Evolutionary conservation across 345 rosid species (phyloP), one percentile per base, ranked within the genome.

Genomic region (Populus euphratica): DNA sequence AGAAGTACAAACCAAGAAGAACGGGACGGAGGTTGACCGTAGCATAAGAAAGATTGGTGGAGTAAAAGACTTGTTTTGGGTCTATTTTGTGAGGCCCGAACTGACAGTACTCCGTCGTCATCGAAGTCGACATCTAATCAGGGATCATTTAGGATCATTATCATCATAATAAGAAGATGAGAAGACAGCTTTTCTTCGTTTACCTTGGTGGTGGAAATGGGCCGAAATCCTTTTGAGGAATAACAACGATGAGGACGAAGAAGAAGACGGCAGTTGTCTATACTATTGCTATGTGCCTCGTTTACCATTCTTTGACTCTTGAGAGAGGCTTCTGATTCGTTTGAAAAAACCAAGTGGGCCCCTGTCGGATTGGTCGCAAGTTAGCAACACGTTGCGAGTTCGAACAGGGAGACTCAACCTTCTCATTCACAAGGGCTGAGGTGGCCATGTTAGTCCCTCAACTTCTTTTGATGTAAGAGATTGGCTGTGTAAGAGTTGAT

Each of bases 1-100:
- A 18, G 1, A 21, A 74, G 66, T 14, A 78, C 68, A 64, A 64
- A 92, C 98, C 98, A 76, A 93, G 97, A 84, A 89, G 79, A 77
- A 93, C 84, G 38, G 98, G 99, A 21, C 98, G 97, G 80, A 92
- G 89, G 81, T 95, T 95, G 85, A 95, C 98, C 87, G 92, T 73
- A 39, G 97, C 99, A 63, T 77, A 95, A 72, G 99, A 95, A 68
- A 89, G 86, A 23, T 79, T 68, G 23, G 92, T 89, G 70, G 91
- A 29, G 86, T 90, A 93, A 82, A 95, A 95, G 31, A 95, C 96
- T 84, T 93, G 94, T 86, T 86, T 85, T 2, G 87, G 78, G 64
- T 89, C 90, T 50, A 95, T 91, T 73, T 85, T 84, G 86, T 92
- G 89, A 9, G 94, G 92, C 0, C 99, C 98, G 70, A 95, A 92